These are phyloP conservation scores for Aspergillus calidoustus DNA, from an alignment of 2,329 filamentous ascomycete genomes.

Conservation along the genomic window DNA sequence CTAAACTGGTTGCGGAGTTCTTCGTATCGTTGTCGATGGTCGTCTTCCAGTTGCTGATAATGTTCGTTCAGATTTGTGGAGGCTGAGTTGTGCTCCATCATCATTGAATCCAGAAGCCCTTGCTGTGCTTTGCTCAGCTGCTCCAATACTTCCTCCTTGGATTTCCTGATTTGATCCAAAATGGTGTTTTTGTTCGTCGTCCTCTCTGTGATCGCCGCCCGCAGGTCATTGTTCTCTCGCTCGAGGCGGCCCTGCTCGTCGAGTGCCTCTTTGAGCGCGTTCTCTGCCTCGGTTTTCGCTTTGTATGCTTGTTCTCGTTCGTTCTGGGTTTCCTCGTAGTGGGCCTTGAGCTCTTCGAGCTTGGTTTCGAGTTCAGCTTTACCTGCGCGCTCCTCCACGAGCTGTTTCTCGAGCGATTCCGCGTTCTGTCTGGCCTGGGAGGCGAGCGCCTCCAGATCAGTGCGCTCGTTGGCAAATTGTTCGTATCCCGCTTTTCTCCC, in stretches of 20 bases:
- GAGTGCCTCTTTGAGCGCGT: background rate
- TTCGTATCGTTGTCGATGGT: background rate
- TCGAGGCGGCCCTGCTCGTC: background rate
- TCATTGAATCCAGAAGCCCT: background rate
- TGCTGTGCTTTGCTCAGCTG: background rate
- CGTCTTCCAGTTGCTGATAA: background rate
- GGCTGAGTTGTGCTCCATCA: background rate
- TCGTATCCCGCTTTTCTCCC: background rate
- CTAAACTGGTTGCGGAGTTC: background rate
- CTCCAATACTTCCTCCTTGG: background rate
- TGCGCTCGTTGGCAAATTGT: background rate
- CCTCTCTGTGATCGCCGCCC: background rate
- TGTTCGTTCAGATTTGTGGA: background rate
- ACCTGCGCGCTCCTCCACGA: background rate
- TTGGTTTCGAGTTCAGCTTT: background rate
- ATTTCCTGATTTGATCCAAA: background rate
- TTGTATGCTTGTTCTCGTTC: background rate
- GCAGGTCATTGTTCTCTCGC: background rate
- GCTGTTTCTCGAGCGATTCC: background rate
- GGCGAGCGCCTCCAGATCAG: background rate
- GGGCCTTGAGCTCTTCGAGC: background rate
- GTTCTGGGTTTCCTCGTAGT: background rate
- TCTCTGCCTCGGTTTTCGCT: background rate
- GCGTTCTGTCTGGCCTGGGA: background rate
- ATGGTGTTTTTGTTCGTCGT: background rate